phyloP scores from a whole-genome alignment of 805 yeast species.

The Candida golubevii region DNA sequence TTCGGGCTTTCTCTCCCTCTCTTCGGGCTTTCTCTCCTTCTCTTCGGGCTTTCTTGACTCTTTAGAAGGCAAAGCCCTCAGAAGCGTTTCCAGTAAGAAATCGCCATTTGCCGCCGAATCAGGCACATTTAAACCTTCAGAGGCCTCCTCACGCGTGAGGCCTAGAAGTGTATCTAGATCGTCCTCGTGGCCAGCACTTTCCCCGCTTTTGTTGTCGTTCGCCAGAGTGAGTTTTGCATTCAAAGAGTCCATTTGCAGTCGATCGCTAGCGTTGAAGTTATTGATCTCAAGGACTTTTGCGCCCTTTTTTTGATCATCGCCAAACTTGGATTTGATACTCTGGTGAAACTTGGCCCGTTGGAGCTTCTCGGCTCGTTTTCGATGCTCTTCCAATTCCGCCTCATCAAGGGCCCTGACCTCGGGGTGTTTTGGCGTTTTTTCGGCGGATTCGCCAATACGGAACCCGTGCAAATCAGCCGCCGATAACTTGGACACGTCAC shows the following conservation, averaged over 20 bases:
- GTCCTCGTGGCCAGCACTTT: not conserved
- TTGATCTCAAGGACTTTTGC: conserved; percentile 33
- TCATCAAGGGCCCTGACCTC: conserved; percentile 20
- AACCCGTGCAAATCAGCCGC: conserved; percentile 33
- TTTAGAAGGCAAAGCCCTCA: not conserved
- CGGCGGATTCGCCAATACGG: conserved; percentile 25
- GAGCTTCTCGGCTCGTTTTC: conserved; percentile 20
- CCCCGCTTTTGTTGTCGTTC: not conserved
- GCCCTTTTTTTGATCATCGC: conserved; percentile 1
- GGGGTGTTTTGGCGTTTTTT: conserved; percentile 1
- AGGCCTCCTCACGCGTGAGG: not conserved
- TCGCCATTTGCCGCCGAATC: not conserved
- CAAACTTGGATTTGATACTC: conserved; percentile 28
- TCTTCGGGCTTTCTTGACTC: not conserved
- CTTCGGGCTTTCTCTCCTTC: not conserved
- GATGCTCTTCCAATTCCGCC: conserved; percentile 26
- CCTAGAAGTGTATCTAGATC: conserved; percentile 14
- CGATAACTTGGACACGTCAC: conserved; percentile 22
- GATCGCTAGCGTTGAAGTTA: conserved; percentile 25
- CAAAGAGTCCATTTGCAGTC: conserved; percentile 21
- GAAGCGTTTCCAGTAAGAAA: conserved; percentile 6
- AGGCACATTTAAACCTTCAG: not conserved
- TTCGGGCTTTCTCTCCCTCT: not conserved
- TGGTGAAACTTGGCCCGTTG: conserved; percentile 26
- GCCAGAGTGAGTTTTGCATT: conserved; percentile 19